A percentile compares a stretch with the other conserved stretches of the same genome.
These are phyloP conservation scores for Canna indica DNA, from an alignment of 176 grass and related monocot genomes.

Conservation along the genomic window DNA sequence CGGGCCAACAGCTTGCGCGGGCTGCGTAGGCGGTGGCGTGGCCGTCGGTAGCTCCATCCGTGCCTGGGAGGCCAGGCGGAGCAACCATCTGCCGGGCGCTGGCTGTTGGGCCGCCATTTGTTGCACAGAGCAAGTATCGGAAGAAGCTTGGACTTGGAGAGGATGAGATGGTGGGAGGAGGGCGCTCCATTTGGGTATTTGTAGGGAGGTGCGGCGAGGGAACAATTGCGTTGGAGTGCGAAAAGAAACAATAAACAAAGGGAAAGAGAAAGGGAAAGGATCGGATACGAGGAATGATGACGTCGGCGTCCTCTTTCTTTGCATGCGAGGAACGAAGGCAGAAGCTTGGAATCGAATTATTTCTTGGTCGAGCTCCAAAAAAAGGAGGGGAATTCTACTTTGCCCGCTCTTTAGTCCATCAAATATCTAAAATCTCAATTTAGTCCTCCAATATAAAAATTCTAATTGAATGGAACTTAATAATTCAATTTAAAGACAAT, in stretches of 20 bases:
- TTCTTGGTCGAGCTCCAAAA: no score
- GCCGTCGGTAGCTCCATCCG: not conserved
- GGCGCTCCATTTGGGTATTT: constrained; percentile 11
- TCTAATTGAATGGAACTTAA: no score
- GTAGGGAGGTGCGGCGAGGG: constrained; percentile 4
- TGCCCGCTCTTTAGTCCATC: no score
- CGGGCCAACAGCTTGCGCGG: not conserved
- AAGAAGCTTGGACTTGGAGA: not conserved
- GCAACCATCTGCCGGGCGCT: constrained; percentile 24
- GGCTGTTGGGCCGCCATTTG: constrained; percentile 30
- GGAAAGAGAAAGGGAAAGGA: constrained; percentile 18
- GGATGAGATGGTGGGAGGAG: not conserved
- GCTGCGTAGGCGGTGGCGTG: not conserved
- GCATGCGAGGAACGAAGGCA: not conserved
- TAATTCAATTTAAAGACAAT: no score
- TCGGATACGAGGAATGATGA: constrained; percentile 22
- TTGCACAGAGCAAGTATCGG: not conserved
- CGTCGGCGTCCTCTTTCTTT: not conserved
- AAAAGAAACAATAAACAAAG: constrained; percentile 3
- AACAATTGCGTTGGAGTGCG: not conserved
- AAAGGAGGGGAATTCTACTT: no score
- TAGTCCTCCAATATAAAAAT: no score
- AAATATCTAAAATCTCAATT: no score
- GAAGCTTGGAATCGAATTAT: constrained; percentile 36
- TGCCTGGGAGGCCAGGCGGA: constrained; percentile 26